Conservation (phyloP, 495 filamentous ascomycete genomes). For the Penicillium turbatum region DNA sequence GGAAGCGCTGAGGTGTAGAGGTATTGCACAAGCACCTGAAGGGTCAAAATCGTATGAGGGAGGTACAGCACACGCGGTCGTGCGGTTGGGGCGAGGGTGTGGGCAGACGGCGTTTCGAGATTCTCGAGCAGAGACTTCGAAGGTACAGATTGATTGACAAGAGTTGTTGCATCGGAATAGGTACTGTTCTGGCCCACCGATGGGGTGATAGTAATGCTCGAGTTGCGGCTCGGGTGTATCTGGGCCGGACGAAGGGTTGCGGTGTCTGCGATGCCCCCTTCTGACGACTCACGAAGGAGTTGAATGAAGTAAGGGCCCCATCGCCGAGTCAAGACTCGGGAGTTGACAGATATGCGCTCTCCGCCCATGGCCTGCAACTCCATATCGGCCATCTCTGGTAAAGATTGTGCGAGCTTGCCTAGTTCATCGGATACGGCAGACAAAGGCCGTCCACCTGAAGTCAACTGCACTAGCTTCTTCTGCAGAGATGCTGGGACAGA, state of each 20-base stretch:
- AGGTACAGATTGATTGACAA: constrained; percentile 48
- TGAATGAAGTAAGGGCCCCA: constrained; percentile 97
- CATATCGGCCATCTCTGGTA: constrained; percentile 94
- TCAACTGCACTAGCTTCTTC: constrained; percentile 55
- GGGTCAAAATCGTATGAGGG: constrained; percentile 82
- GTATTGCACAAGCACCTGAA: constrained; percentile 84
- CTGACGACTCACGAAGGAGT: constrained; percentile 69
- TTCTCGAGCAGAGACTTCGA: constrained; percentile 45
- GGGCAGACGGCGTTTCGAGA: constrained; percentile 42
- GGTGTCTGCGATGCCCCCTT: constrained; percentile 42
- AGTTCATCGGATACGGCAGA: constrained; percentile 75
- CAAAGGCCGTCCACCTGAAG: constrained; percentile 63
- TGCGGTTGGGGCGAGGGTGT: constrained; percentile 60
- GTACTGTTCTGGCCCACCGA: constrained; percentile 56
- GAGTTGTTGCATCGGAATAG: constrained; percentile 56
- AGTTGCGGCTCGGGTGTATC: constrained; percentile 58
- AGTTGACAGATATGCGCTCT: constrained; percentile 91
- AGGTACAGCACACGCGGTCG: constrained; percentile 86
- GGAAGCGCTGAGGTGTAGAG: constrained; percentile 90
- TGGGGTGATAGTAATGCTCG: constrained; percentile 80
- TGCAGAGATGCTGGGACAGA: constrained; percentile 53
- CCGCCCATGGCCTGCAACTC: constrained; percentile 86
- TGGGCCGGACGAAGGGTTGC: constrained; percentile 50
- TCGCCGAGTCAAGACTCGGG: constrained; percentile 73
- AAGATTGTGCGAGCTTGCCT: constrained; percentile 69